Base-by-base conservation (phyloP, 345 rosid species). In the Rhizophora mangle region DNA sequence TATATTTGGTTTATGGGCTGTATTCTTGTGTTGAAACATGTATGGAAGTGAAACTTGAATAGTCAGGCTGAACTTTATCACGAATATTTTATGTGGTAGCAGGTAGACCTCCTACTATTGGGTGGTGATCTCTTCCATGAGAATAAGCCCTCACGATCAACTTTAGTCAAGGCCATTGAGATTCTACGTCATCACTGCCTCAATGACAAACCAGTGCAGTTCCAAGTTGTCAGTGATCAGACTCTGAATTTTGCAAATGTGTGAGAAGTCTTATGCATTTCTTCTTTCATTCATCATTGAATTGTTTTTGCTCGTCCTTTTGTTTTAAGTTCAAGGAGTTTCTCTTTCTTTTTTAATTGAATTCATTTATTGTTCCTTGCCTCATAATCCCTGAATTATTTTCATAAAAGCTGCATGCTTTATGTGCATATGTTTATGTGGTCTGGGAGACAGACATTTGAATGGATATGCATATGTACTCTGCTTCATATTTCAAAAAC, bases 111-210 rank as follows among this genome's bases (percentile, higher is more conserved):
- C 72, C 60, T 95, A 63, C 96, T 95, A 56, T 88, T 95, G 3
- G 99, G 98, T 63, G 99, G 99, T 31, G 99, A 95, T 78, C 98
- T 95, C 77, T 95, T 92, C 78, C 99, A 95, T 75, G 99, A 95
- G 87, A 92, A 95, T 74, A 95, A 92, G 83, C 99, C 99, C 69
- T 95, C 99, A 19, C 83, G 99, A 84, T 75, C 96, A 10, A 95
- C 98, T 68, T 82, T 95, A 56, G 96, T 95, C 30, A 95, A 86
- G 85, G 84, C 96, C 73, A 95, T 92, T 73, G 99, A 95, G 83
- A 95, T 92, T 83, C 99, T 95, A 24, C 99, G 99, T 67, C 90
- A 85, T 62, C 88, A 95, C 69, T 90, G 98, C 76, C 91, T 95
- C 59, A 92, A 87, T 68, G 94, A 95, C 79, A 87, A 16, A 67